A percentile compares a stretch with the other conserved stretches of the same genome.
These are phyloP conservation scores for Colletotrichum eleusines DNA, from an alignment of 2,329 filamentous ascomycete species.

Conservation along the genomic window DNA sequence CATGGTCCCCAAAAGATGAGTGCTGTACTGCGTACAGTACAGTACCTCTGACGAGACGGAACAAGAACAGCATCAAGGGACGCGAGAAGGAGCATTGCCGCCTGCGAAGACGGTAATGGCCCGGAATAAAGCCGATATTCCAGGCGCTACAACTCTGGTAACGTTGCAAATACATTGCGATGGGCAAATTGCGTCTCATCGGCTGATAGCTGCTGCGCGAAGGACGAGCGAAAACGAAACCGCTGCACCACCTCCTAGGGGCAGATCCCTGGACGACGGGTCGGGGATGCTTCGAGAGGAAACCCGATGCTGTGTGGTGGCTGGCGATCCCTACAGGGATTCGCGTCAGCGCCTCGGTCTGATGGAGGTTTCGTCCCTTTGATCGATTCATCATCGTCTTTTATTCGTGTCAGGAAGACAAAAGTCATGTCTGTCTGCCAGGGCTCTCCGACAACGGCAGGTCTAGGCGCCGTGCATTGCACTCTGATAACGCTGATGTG, in stretches of 20 bases:
- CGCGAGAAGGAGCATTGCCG: neutral
- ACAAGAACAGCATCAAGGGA: neutral
- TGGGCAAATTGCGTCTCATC: conserved; percentile 32
- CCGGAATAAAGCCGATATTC: conserved; percentile 20
- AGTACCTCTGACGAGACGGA: neutral
- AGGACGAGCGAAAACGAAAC: conserved; percentile 29
- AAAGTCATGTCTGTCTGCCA: conserved; percentile 11
- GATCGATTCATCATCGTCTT: conserved; percentile 38
- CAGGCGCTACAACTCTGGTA: conserved; percentile 30
- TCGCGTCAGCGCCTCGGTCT: conserved; percentile 36
- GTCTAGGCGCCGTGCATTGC: conserved; percentile 24
- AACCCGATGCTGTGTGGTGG: conserved; percentile 42
- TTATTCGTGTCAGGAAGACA: conserved; percentile 28
- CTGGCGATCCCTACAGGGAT: conserved; percentile 42
- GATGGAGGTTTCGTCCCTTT: conserved; percentile 29
- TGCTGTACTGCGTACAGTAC: neutral
- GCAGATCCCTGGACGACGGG: conserved; percentile 33
- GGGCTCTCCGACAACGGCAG: conserved; percentile 29
- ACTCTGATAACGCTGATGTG: neutral
- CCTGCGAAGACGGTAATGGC: neutral
- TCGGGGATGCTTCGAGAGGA: conserved; percentile 39
- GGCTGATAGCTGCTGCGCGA: conserved; percentile 22
- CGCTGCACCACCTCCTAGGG: conserved; percentile 23
- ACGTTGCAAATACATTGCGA: conserved; percentile 39
- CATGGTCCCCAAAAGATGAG: conserved; percentile 13